Evolutionary conservation across 1,284 basidiomycete species (phyloP), one percentile per base, ranked within the genome.

Genomic region (Exsudoporus floridanus): DNA sequence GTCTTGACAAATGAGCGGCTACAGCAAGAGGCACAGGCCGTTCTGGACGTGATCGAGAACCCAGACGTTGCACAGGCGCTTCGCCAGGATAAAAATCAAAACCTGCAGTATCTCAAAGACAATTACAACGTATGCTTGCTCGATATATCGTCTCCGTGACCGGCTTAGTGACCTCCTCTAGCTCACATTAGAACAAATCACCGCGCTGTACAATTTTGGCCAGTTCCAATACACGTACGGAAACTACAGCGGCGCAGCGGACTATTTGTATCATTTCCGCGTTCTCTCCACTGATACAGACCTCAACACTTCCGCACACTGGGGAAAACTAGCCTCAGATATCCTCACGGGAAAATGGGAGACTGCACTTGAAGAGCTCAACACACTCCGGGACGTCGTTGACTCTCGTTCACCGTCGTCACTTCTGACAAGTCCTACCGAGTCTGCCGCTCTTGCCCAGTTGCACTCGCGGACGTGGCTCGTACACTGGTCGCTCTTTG

Each of bases 251-350:
- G 92, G 92, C 56, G 94, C 97, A 19, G 94, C 94, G 49, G 94
- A 98, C 73, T 98, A 97, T 76, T 84, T 99, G 50, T 95, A 99
- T 80, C 96, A 99, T 71, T 99, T 98, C 82, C 92, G 95, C 56
- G 89, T 98, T 43, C 88, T 99, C 56, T 97, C 95, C 43, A 95
- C 94, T 55, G 92, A 97, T 71, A 79, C 81, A 56, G 90, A 94
- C 53, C 87, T 96, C 64, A 94, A 90, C 73, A 87, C 93, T 46
- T 98, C 96, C 10, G 92, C 94, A 6, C 91, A 95, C 74, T 99
- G 96, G 97, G 96, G 96, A 36, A 98, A 98, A 75, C 89, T 99
- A 57, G 93, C 95, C 30, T 94, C 90, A 43, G 94, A 98, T 72
- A 97, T 97, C 66, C 85, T 99, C 46, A 88, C 88, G 5, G 97